Evolutionary conservation across 2,329 filamentous ascomycete genomes (phyloP), one percentile per base, ranked within the genome.

Genomic region (Fusarium staphyleae): DNA sequence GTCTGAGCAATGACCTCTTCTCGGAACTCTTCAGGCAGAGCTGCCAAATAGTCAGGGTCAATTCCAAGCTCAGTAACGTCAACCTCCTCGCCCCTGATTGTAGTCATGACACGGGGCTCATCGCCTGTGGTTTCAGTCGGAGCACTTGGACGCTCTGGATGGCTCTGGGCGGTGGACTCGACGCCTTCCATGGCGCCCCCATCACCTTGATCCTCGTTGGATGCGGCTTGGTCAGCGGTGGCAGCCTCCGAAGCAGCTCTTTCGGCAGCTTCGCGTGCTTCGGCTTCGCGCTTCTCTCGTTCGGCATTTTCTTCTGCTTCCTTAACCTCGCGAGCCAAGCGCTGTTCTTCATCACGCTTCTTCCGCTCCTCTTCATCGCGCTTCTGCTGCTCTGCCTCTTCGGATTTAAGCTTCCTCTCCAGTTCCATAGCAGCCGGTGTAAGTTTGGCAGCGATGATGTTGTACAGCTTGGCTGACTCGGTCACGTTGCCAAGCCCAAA

Each of bases 61-160:
- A 99, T 98, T 41, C 93, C 93, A 57, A 99, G 82, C 55, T 91
- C 90, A 0, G 95, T 99, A 41, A 99, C 95, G 71, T 99, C 95
- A 46, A 96, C 85, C 66, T 95, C 87, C 59, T 90, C 89, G 19
- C 93, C 93, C 55, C 93, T 82, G 47, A 99, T 92, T 2, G 84
- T 93, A 13, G 91, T 96, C 66, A 87, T 88, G 24, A 96, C 83
- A 40, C 93, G 88, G 3, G 72, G 70, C 19, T 70, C 68, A 15
- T 71, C 60, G 8, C 51, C 30, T 5, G 52, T 32, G 13, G 26
- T 37, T 28, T 66, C 67, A 16, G 69, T 61, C 39, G 70, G 67
- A 19, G 61, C 66, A 13, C 64, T 60, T 32, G 70, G 69, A 28
- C 71, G 60, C 41, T 72, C 67, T 30, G 66, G 60, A 9, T 67